Evolutionary conservation across 1,139 yeast species (phyloP).

Genomic region (Arxiozyma slooffiae): DNA sequence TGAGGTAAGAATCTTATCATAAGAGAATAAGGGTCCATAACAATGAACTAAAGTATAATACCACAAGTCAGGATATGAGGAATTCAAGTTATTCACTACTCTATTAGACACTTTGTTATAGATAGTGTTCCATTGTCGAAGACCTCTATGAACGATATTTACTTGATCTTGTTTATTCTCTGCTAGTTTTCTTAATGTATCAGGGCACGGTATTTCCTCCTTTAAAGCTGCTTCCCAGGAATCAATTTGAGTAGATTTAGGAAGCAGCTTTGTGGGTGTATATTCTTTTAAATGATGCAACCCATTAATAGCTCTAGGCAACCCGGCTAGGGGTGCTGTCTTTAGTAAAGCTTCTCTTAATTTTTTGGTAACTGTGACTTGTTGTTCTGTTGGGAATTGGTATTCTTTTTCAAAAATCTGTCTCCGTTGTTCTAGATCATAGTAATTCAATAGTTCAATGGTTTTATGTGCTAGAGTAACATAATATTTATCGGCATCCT

Average conservation of each 20-base stretch:
- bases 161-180: constrained; percentile 9
- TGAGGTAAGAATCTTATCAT: constrained; percentile 50
- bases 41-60: constrained; percentile 61
- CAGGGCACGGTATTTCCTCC: constrained; percentile 10
- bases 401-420: constrained; percentile 16
- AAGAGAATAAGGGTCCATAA: constrained; percentile 69
- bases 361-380: constrained; percentile 40
- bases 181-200: constrained; percentile 7
- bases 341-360: constrained; percentile 71
- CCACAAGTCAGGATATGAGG: constrained; percentile 82
- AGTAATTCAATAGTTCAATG: constrained; percentile 12
- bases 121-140: constrained; percentile 62
- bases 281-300: constrained; percentile 53
- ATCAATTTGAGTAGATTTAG: constrained; percentile 15
- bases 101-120: constrained; percentile 66
- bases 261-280: constrained; percentile 46
- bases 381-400: constrained; percentile 16
- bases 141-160: constrained; percentile 33
- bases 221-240: constrained; percentile 19
- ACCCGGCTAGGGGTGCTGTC: constrained; percentile 67
- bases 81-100: constrained; percentile 55
- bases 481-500: constrained; percentile 16
- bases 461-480: constrained; percentile 16
- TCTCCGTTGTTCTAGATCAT: constrained; percentile 5
- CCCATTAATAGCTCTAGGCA: constrained; percentile 78